A percentile compares a stretch with the other conserved stretches of the same genome.
Conservation (phyloP, 164 flowering plant species). For the Umbilicus rupestris region DNA sequence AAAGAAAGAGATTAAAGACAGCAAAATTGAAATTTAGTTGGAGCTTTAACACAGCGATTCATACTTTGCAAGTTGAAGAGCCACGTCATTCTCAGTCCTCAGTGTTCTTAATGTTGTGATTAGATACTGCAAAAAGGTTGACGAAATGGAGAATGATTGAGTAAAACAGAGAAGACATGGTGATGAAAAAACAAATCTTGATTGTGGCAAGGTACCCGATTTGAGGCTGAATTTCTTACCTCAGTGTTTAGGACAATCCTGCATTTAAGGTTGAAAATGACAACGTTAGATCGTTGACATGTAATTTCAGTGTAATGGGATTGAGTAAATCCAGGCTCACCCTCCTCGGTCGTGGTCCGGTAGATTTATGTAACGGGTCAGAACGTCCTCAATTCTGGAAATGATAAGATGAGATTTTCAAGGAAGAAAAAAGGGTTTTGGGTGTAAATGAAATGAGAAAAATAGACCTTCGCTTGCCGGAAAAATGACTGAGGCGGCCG, state of each 20-base stretch:
- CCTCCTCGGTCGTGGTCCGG: constrained; percentile 50
- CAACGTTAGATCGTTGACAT: not conserved
- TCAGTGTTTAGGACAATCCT: constrained; percentile 36
- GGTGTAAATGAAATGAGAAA: not conserved
- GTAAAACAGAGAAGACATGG: not conserved
- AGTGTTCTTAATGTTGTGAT: constrained; percentile 35
- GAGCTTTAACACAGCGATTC: not conserved
- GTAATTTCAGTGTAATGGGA: not conserved
- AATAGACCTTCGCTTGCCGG: constrained; percentile 38
- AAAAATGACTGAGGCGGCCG: constrained; percentile 46
- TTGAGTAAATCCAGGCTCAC: constrained; percentile 16
- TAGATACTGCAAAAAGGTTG: constrained; percentile 32
- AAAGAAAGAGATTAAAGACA: not conserved
- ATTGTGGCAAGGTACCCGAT: not conserved
- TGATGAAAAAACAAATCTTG: not conserved
- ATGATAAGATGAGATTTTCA: not conserved
- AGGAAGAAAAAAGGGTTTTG: not conserved
- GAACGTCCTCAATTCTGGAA: constrained; percentile 46
- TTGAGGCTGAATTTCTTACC: constrained; percentile 17
- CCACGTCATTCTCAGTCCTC: constrained; percentile 38
- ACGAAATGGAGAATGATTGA: not conserved
- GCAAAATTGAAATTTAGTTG: not conserved
- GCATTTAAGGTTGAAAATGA: constrained; percentile 8
- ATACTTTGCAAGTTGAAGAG: constrained; percentile 39
- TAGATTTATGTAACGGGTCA: constrained; percentile 37